phyloP scores from a whole-genome alignment of 2,329 filamentous ascomycete species.

The Elsinoe batatas region DNA sequence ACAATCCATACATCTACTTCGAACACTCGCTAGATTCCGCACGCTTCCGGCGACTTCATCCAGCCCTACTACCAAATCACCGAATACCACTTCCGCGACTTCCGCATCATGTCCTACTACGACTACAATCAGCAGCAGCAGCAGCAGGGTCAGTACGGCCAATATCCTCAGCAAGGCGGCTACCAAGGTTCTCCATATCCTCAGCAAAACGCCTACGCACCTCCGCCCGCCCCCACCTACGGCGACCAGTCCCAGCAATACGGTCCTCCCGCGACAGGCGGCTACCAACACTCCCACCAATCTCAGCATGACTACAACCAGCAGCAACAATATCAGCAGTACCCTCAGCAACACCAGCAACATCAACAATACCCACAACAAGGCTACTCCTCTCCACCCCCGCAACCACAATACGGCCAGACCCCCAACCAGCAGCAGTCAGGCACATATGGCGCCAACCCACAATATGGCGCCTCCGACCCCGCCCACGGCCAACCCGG shows the following conservation, averaged over 20 bases:
- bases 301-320: slow-evolving; percentile 25
- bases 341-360: slow-evolving; percentile 14
- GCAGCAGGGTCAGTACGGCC: slow-evolving; percentile 17
- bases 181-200: slow-evolving; percentile 8
- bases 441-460: slow-evolving; percentile 30
- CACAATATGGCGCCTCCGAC: slow-evolving; percentile 34
- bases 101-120: slow-evolving; percentile 15
- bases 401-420: slow-evolving; percentile 3
- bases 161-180: slow-evolving; percentile 17
- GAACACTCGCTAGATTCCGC: slow-evolving; percentile 45
- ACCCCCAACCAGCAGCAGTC: slow-evolving; percentile 26
- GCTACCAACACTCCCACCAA: slow-evolving; percentile 40
- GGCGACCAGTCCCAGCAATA: slow-evolving; percentile 19
- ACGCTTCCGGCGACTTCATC: slow-evolving; percentile 25
- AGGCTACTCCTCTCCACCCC: slow-evolving; percentile 28
- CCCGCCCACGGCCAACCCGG: slow-evolving; percentile 40
- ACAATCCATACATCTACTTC: neutral
- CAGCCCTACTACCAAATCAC: slow-evolving; percentile 16
- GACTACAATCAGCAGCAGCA: slow-evolving; percentile 22
- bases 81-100: slow-evolving; percentile 16
- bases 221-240: slow-evolving; percentile 21
- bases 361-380: slow-evolving; percentile 33
- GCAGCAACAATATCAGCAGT: slow-evolving; percentile 26
- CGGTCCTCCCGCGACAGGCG: slow-evolving; percentile 36
- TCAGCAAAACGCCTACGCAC: slow-evolving; percentile 19